Base-by-base conservation (phyloP, 2,329 filamentous ascomycete species). In the Botryotinia globosa region DNA sequence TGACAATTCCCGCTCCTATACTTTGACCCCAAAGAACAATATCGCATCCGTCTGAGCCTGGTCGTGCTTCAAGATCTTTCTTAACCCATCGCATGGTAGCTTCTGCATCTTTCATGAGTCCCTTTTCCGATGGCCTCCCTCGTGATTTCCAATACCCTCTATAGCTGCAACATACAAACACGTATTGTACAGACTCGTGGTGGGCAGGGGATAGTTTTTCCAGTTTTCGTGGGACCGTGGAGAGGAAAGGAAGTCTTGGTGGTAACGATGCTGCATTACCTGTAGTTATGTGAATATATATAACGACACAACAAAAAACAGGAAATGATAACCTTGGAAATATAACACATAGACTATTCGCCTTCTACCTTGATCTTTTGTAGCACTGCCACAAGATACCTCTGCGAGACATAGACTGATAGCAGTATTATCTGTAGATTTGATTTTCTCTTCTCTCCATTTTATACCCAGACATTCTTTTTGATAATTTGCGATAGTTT, bases 11-110 rank as follows among this genome's bases (percentile, higher is more conserved):
- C 39, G 90, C 88, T 1, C 93, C 92, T 71, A 94, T 89, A 75
- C 90, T 93, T 80, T 94, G 92, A 0, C 92, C 92, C 92, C 92
- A 94, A 18, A 94, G 81, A 1, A 94, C 78, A 1, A 93, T 64
- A 74, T 75, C 37, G 34, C 77, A 72, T 22, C 45, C 54, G 37
- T 62, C 18, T 22, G 25, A 39, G 20, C 42, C 10, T n/a, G 82
- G 75, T 29, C 76, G 68, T 3, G 73, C 63, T 4, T 70, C 69
- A 61, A 85, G 83, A 0, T 77, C 81, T 29, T 85, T 78, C 6
- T 83, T 83, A 37, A 91, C 85, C 90, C 91, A 93, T 16, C 83
- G 77, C 34, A 92, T 79, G 12, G 90, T 87, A 1, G 92, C 91
- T 72, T 87, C 84, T 1, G 90, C 87, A 80, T 95, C 92, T 29